A percentile compares a stretch with the other conserved stretches of the same genome.
Evolutionary conservation across 2,329 filamentous ascomycete species (phyloP).

Genomic region (Sordariomycetes sp.): DNA sequence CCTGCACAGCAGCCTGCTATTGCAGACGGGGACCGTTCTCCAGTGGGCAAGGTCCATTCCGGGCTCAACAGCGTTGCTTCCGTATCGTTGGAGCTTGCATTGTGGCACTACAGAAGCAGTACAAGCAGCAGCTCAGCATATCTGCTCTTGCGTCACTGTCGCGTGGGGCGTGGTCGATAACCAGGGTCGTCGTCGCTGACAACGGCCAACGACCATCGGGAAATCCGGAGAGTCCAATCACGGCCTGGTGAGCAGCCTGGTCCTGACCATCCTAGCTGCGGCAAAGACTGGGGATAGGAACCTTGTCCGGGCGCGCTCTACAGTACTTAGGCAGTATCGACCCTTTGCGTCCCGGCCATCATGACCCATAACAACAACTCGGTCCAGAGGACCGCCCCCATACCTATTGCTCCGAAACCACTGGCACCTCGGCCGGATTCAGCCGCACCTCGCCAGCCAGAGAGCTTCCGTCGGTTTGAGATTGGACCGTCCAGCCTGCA

Average conservation of each 20-base stretch:
- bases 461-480: conserved; percentile 37
- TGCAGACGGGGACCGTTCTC: too few relatives aligned
- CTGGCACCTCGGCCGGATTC: conserved; percentile 30
- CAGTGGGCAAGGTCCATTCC: too few relatives aligned
- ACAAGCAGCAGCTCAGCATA: too few relatives aligned
- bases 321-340: background rate
- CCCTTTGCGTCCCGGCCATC: conserved; percentile 21
- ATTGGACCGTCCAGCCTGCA: conserved; percentile 40
- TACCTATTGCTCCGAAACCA: conserved; percentile 56
- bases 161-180: conserved; percentile 1
- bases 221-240: background rate
- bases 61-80: too few relatives aligned
- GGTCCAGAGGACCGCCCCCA: conserved; percentile 53
- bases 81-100: too few relatives aligned
- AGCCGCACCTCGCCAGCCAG: conserved; percentile 29
- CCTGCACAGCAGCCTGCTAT: too few relatives aligned
- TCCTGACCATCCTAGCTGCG: background rate
- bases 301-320: background rate
- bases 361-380: conserved; percentile 44
- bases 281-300: conserved; percentile 1
- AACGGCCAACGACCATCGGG: background rate
- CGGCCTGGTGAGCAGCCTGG: background rate
- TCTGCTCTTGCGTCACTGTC: conserved; percentile 1
- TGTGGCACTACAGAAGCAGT: too few relatives aligned
- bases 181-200: background rate